Conservation (phyloP, 768 basidiomycete genomes). For the Collybia mongolica region DNA sequence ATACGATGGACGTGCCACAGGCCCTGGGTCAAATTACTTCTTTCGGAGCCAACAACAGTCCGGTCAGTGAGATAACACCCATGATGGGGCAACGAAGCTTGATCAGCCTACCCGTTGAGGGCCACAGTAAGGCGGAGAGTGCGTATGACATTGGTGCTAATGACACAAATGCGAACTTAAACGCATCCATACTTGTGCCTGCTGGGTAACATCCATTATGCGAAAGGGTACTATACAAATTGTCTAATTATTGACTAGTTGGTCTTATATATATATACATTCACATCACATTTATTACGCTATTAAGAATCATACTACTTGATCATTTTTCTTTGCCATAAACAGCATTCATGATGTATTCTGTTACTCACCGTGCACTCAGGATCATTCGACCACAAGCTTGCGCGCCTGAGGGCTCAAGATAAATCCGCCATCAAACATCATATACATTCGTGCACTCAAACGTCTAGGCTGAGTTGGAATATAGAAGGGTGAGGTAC, state of each 20-base stretch:
- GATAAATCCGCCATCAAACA: not conserved
- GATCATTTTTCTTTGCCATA: slow-evolving; percentile 6
- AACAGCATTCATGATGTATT: not conserved
- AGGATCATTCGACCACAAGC: slow-evolving; percentile 3
- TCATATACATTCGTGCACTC: not conserved
- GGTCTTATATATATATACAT: slow-evolving; percentile 5
- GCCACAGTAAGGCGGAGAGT: not conserved
- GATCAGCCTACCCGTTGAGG: not conserved
- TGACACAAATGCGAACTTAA: slow-evolving; percentile 12
- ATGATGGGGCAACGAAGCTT: not conserved
- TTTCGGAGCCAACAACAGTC: not conserved
- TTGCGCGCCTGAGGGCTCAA: not conserved
- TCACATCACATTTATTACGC: slow-evolving; percentile 9
- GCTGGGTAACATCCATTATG: not conserved
- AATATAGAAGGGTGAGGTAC: not conserved
- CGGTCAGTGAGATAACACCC: not conserved
- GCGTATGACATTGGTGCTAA: not conserved
- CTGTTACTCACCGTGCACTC: slow-evolving; percentile 7
- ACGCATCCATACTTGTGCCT: slow-evolving; percentile 9
- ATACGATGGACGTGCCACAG: not conserved
- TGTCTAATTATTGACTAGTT: not conserved
- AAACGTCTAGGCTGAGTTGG: too few relatives aligned
- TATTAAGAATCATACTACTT: slow-evolving; percentile 6
- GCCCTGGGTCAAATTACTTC: not conserved
- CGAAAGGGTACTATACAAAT: too few relatives aligned